Evolutionary conservation across 176 grass and related monocot species (phyloP).

Genomic region (Zea mays): Zm-B73-REFERENCE-NAM-5.0 NC_050100.1:211761001-211761500

Average conservation of each 20-base stretch:
- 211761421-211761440: neutral
- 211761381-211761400: slow-evolving; percentile 49
- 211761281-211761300: slow-evolving; percentile 69
- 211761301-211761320: slow-evolving; percentile 42
- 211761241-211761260: slow-evolving; percentile 42
- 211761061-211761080: neutral
- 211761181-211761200: too few relatives aligned
- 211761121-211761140: too few relatives aligned
- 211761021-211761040: slow-evolving; percentile 16
- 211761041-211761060: neutral
- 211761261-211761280: slow-evolving; percentile 67
- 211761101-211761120: too few relatives aligned
- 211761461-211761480: slow-evolving; percentile 67
- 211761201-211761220: neutral
- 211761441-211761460: neutral
- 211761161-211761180: too few relatives aligned
- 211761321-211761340: slow-evolving; percentile 58
- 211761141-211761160: too few relatives aligned
- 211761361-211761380: slow-evolving; percentile 55
- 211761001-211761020: slow-evolving; percentile 21
- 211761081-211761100: neutral
- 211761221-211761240: slow-evolving; percentile 56
- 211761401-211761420: slow-evolving; percentile 31
- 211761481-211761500: slow-evolving; percentile 60
- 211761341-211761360: slow-evolving; percentile 64